phyloP scores from a whole-genome alignment of 2,329 filamentous ascomycete genomes.

The Graphiopsis chlorocephala region DNA sequence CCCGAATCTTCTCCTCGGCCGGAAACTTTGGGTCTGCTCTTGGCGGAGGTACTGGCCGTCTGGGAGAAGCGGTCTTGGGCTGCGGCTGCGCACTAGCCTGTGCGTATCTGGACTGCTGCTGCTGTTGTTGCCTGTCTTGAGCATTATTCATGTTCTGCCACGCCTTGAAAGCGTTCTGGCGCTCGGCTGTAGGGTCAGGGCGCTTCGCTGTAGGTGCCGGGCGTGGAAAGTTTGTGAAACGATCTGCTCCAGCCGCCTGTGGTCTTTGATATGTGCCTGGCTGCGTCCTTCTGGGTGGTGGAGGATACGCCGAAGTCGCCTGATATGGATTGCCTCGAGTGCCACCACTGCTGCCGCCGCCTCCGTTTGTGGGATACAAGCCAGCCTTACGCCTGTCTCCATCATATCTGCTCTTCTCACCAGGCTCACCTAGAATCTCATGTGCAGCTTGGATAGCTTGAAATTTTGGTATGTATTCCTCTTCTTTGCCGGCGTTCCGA shows the following conservation, averaged over 20 bases:
- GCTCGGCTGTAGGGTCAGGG: slow-evolving; percentile 39
- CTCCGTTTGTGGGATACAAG: slow-evolving; percentile 28
- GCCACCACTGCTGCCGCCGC: slow-evolving; percentile 19
- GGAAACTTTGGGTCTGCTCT: slow-evolving; percentile 32
- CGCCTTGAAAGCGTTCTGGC: slow-evolving; percentile 46
- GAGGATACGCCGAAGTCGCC: slow-evolving; percentile 41
- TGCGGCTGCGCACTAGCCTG: slow-evolving; percentile 6
- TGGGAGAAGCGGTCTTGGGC: slow-evolving; percentile 17
- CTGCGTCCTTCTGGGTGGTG: slow-evolving; percentile 44
- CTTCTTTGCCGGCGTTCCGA: slow-evolving; percentile 78
- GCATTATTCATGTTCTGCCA: slow-evolving; percentile 50
- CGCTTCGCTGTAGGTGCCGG: slow-evolving; percentile 26
- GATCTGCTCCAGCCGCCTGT: slow-evolving; percentile 39
- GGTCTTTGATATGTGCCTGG: slow-evolving; percentile 37
- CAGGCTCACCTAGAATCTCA: slow-evolving; percentile 66
- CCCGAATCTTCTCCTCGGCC: slow-evolving; percentile 37
- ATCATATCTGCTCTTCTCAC: slow-evolving; percentile 61
- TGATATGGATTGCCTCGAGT: slow-evolving; percentile 39
- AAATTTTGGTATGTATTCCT: slow-evolving; percentile 77
- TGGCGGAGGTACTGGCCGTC: slow-evolving; percentile 32
- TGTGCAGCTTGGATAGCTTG: slow-evolving; percentile 83
- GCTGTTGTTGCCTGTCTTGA: slow-evolving; percentile 32
- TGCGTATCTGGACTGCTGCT: slow-evolving; percentile 15
- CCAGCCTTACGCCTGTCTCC: slow-evolving; percentile 56
- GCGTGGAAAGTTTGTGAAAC: slow-evolving; percentile 44